These are phyloP conservation scores for Suhomyces pyralidae DNA, from an alignment of 805 yeast species.

Conservation along the genomic window DNA sequence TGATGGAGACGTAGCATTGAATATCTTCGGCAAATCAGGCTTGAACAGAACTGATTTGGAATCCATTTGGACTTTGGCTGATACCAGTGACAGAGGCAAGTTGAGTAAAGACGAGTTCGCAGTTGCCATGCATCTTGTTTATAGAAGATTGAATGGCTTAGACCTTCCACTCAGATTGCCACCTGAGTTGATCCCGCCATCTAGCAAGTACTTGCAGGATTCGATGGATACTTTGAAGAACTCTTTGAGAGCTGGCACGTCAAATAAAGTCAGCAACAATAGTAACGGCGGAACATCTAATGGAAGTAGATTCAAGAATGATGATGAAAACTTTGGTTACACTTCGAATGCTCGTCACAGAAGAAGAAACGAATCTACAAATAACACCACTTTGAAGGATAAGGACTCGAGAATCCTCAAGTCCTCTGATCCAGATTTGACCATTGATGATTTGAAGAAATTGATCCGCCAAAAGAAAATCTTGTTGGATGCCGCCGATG, in stretches of 20 bases:
- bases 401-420: conserved; percentile 8
- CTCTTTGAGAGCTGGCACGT: conserved; percentile 43
- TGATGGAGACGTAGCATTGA: conserved; percentile 78
- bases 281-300: conserved; percentile 14
- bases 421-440: conserved; percentile 31
- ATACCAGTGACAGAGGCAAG: conserved; percentile 76
- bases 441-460: conserved; percentile 58
- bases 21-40: conserved; percentile 88
- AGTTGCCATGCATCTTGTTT: conserved; percentile 95
- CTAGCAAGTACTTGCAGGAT: conserved; percentile 69
- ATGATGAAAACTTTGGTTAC: conserved; percentile 67
- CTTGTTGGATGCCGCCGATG: conserved; percentile 66
- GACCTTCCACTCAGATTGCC: conserved; percentile 83
- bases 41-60: conserved; percentile 82
- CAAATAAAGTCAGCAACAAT: conserved; percentile 12
- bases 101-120: conserved; percentile 89
- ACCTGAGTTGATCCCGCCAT: conserved; percentile 86
- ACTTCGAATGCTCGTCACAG: conserved; percentile 65
- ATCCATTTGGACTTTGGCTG: conserved; percentile 86
- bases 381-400: conserved; percentile 9
- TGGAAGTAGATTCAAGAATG: conserved; percentile 57
- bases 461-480: conserved; percentile 69
- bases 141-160: conserved; percentile 83
- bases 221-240: conserved; percentile 69
- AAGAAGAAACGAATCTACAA: conserved; percentile 21